phyloP scores from a whole-genome alignment of 2,329 filamentous ascomycete species.

The Scytalidium sp. region DNA sequence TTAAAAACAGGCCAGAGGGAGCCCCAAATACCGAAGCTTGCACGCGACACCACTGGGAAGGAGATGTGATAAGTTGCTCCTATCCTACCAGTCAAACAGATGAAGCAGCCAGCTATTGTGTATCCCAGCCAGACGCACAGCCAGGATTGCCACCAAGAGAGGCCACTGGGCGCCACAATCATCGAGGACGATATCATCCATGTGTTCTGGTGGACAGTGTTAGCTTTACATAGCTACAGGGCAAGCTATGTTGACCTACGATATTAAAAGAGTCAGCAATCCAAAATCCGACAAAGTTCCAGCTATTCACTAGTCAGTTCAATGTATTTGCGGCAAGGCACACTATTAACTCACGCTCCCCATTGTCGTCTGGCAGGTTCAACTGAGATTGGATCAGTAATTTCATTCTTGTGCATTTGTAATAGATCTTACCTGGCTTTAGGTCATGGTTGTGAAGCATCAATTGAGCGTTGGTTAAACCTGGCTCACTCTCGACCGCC shows the following conservation, averaged over 20 bases:
- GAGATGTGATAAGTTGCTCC: constrained; percentile 86
- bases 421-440: constrained; percentile 49
- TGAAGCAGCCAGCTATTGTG: constrained; percentile 70
- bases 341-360: constrained; percentile 47
- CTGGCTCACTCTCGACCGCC: constrained; percentile 71
- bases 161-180: constrained; percentile 59
- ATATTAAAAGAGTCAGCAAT: constrained; percentile 84
- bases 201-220: constrained; percentile 56
- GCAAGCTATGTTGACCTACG: constrained; percentile 30
- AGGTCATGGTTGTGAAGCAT: constrained; percentile 86
- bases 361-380: constrained; percentile 79
- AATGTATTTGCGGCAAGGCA: neutral
- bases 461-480: constrained; percentile 73
- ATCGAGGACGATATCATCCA: constrained; percentile 92
- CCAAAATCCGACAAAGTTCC: constrained; percentile 90
- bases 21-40: constrained; percentile 87
- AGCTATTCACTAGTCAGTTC: constrained; percentile 28
- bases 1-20: constrained; percentile 87
- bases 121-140: constrained; percentile 89
- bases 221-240: constrained; percentile 5
- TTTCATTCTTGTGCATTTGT: constrained; percentile 16
- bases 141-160: constrained; percentile 92
- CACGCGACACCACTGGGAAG: constrained; percentile 76
- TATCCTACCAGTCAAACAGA: constrained; percentile 76
- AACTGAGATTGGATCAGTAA: constrained; percentile 41